Evolutionary conservation across 352 stramenopile species (phyloP), one percentile per base, ranked within the genome.

Genomic region (Globisporangium camurandrum): DNA sequence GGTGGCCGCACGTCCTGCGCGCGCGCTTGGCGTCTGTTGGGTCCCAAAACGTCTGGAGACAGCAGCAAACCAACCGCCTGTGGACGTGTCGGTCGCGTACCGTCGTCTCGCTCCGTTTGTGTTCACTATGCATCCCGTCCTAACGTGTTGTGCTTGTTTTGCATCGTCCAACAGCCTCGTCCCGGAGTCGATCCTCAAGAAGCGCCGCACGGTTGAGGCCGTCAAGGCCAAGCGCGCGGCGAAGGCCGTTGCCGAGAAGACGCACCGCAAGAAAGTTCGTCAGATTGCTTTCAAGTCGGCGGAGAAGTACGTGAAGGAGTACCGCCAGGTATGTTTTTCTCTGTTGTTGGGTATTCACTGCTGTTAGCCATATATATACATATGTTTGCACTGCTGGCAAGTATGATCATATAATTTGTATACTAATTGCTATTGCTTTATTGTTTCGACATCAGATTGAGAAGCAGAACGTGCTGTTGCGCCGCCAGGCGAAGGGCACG

Each of bases 221-320:
- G 81, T 95, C 51, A 93, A 93, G 77, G 81, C 77, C 61, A 93
- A 95, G 71, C 82, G 81, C 53, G 55, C 57, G 19, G 77, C 75
- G 40, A 91, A 91, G 70, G 79, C 75, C 42, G 61, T 71, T 36
- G 76, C 82, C 22, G 65, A 88, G 52, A 88, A 88, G 76, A 66
- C 80, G 23, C 81, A 93, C 79, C 76, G 82, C 66, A 81, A 85
- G 64, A 88, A 93, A 68, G 82, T 93, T 50, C 79, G 80, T 60
- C 73, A 89, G 66, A 92, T 93, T 60, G 82, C 82, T 37, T 96
- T 97, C 74, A 97, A 96, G 68, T 91, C 85, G 47, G 95, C 96
- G n/a, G 90, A 98, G 72, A 97, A 98, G 79, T 99, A 99, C 80
- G 80, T 98, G 49, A 97, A 97, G 64, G 97, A 99, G 72, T 99